Evolutionary conservation across 768 basidiomycete species (phyloP).

Genomic region (Amanita rimosa): DNA sequence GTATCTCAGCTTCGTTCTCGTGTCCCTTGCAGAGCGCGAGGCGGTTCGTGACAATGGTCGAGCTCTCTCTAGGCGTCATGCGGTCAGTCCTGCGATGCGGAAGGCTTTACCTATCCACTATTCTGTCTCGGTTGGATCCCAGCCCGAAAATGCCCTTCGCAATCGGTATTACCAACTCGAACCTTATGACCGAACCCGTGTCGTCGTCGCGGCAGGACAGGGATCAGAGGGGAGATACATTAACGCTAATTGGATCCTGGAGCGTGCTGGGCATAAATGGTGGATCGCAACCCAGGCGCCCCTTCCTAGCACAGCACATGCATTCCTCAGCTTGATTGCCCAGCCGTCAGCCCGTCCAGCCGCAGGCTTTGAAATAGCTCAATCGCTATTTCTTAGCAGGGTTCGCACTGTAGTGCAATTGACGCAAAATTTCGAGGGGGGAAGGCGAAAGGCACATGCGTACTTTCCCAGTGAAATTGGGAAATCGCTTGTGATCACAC

Average conservation of each 20-base stretch:
- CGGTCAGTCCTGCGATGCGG: slow-evolving; percentile 8
- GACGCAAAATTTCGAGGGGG: slow-evolving; percentile 59
- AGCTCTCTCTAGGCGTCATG: slow-evolving; percentile 10
- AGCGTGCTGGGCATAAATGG: slow-evolving; percentile 59
- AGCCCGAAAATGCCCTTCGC: slow-evolving; percentile 27
- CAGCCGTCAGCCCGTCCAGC: slow-evolving; percentile 32
- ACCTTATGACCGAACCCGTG: slow-evolving; percentile 77
- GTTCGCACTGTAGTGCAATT: slow-evolving; percentile 77
- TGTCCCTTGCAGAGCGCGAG: slow-evolving; percentile 24
- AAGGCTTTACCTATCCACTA: slow-evolving; percentile 30
- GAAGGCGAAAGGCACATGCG: slow-evolving; percentile 60
- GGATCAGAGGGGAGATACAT: slow-evolving; percentile 42
- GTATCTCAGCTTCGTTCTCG: slow-evolving; percentile 20
- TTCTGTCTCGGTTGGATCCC: slow-evolving; percentile 38
- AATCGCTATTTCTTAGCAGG: slow-evolving; percentile 22
- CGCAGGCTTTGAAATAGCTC: not conserved
- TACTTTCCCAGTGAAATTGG: slow-evolving; percentile 65
- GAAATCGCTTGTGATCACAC: slow-evolving; percentile 30
- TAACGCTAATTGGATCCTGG: slow-evolving; percentile 82
- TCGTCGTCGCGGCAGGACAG: slow-evolving; percentile 31
- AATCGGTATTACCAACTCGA: slow-evolving; percentile 70
- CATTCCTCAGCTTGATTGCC: slow-evolving; percentile 64
- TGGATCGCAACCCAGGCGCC: slow-evolving; percentile 88
- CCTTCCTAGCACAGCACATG: slow-evolving; percentile 52
- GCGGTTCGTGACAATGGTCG: slow-evolving; percentile 20